Evolutionary conservation across 768 basidiomycete species (phyloP), one percentile per base, ranked within the genome.

Genomic region (Tylopilus subfusipes): DNA sequence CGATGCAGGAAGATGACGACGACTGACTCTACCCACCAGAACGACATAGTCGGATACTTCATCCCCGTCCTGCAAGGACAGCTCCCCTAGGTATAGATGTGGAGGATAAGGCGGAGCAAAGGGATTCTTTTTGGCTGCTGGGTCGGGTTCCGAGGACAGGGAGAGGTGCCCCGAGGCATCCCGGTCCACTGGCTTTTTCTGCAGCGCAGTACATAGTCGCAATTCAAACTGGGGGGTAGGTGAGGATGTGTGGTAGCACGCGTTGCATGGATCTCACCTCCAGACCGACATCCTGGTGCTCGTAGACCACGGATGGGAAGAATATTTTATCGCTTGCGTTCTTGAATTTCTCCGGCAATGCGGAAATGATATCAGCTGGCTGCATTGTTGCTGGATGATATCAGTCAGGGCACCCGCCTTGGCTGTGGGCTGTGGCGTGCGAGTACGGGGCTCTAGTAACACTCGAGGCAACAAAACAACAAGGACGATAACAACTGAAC

Each of bases 61-160:
- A 47, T 82, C 25, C 10, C 48, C 82, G 53, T 86, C 84, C 48
- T 61, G 34, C 31, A 62, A 12, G 48, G 77, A 78, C 47, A 96
- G 68, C 58, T 90, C 86, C 0, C 90, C 93, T 1, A 97, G 72
- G 60, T 81, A 80, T 14, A 98, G 76, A 50, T 86, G 84, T 9
- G 80, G 76, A 46, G 82, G 82, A 66, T 95, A 97, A 5, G 95
- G 95, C 5, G 91, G 89, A n/a, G 79, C 73, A 69, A 98, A 96
- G 1, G 93, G 93, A 63, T 93, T 84, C 22, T 63, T 64, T 40
- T 74, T 75, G 40, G 64, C 55, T 12, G 58, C 47, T 4, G 27
- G 7, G 27, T 54, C 54, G n/a, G 65, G 42, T 42, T 69, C 65
- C 39, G 57, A 71, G 58, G 52, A 52, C 60, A 51, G 56, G 48